A percentile compares a stretch with the other conserved stretches of the same genome.
phyloP scores from a whole-genome alignment of 2,329 filamentous ascomycete genomes.

The Claviceps sp. region DNA sequence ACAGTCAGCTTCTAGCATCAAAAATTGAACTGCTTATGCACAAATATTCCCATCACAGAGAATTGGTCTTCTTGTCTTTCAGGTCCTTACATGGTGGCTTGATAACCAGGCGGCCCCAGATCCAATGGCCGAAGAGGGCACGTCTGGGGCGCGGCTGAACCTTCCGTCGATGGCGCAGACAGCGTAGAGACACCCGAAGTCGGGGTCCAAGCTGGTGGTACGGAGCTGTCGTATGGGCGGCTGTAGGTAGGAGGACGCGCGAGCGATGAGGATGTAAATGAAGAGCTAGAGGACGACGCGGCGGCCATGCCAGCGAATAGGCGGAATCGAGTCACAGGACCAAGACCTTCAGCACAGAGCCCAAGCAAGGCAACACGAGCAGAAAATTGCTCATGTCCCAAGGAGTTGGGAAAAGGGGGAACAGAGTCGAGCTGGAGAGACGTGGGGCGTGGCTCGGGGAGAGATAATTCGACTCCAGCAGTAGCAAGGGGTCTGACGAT shows the following conservation, averaged over 20 bases:
- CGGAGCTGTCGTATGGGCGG: slow-evolving; percentile 28
- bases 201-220: slow-evolving; percentile 33
- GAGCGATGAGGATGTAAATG: slow-evolving; percentile 33
- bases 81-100: slow-evolving; percentile 36
- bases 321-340: not conserved
- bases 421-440: not conserved
- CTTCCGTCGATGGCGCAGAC: slow-evolving; percentile 27
- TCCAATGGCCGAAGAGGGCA: slow-evolving; percentile 33
- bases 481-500: not conserved
- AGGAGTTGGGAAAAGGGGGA: not conserved
- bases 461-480: not conserved
- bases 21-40: too few relatives aligned
- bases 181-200: slow-evolving; percentile 29
- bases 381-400: slow-evolving; percentile 1
- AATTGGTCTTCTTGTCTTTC: not conserved
- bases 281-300: slow-evolving; percentile 33
- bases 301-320: slow-evolving; percentile 20
- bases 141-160: slow-evolving; percentile 20
- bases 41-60: not conserved
- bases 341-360: not conserved
- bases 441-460: not conserved
- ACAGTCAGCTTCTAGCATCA: slow-evolving; percentile 8
- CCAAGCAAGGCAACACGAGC: not conserved
- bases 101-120: slow-evolving; percentile 38
- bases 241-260: slow-evolving; percentile 27